These are phyloP conservation scores for Aspergillus bombycis DNA, from an alignment of 2,329 filamentous ascomycete genomes.

Conservation along the genomic window DNA sequence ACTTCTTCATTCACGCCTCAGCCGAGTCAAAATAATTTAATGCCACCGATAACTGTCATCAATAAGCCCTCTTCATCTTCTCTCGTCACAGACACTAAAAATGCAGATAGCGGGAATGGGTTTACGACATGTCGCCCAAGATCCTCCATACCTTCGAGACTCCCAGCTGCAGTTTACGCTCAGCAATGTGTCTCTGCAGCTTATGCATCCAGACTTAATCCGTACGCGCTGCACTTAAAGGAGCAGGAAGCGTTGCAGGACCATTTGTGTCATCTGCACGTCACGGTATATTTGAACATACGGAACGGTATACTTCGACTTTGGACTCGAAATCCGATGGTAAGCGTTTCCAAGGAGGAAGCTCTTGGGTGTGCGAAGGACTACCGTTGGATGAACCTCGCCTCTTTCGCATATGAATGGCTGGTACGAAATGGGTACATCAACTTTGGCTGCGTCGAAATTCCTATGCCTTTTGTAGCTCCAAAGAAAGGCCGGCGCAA, in stretches of 20 bases:
- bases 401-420: slow-evolving; percentile 90
- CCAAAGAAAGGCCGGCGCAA: slow-evolving; percentile 47
- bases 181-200: slow-evolving; percentile 87
- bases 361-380: slow-evolving; percentile 90
- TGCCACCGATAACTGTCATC: slow-evolving; percentile 27
- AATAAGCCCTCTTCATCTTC: slow-evolving; percentile 21
- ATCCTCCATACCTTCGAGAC: slow-evolving; percentile 78
- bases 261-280: slow-evolving; percentile 83
- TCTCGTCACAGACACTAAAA: slow-evolving; percentile 20
- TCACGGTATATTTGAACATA: slow-evolving; percentile 94
- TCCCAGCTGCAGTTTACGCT: slow-evolving; percentile 79
- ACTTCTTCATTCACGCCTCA: slow-evolving; percentile 30
- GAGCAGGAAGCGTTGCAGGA: slow-evolving; percentile 81
- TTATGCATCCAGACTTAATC: slow-evolving; percentile 84
- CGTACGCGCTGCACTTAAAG: slow-evolving; percentile 81
- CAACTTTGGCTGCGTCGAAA: slow-evolving; percentile 88
- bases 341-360: slow-evolving; percentile 79
- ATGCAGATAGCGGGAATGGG: slow-evolving; percentile 31
- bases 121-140: slow-evolving; percentile 66
- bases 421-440: slow-evolving; percentile 88
- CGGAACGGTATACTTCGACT: slow-evolving; percentile 89
- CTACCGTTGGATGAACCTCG: slow-evolving; percentile 83
- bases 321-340: slow-evolving; percentile 85
- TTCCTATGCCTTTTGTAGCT: slow-evolving; percentile 54
- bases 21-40: slow-evolving; percentile 29